Percentiles rank a stretch among this genome's conserved stretches.
Evolutionary conservation across 192 early-diverging fungal species (phyloP).

Genomic region (Hyaloraphidium curvatum): DNA sequence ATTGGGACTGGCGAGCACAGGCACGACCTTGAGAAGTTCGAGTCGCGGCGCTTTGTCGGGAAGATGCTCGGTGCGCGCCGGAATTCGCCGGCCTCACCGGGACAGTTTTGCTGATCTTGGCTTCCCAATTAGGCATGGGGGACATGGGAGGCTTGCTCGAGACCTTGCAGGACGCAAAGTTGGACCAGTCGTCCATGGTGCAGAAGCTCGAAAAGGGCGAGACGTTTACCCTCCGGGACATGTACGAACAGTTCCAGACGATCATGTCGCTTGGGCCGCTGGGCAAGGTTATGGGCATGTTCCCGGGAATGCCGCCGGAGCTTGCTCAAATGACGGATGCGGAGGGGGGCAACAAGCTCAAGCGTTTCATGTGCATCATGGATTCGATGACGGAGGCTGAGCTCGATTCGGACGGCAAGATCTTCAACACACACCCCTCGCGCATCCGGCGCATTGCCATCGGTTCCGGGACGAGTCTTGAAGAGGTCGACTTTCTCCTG

Average conservation of each 20-base stretch:
- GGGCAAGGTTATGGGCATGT: conserved; percentile 74
- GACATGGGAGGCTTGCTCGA: conserved; percentile 75
- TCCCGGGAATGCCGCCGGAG: conserved; percentile 41
- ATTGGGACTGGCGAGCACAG: conserved; percentile 96
- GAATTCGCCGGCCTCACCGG: not conserved
- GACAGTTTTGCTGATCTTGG: not conserved
- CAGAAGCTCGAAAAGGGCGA: conserved; percentile 69
- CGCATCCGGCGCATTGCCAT: conserved; percentile 61
- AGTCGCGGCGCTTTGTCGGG: conserved; percentile 67
- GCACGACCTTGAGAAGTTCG: conserved; percentile 82
- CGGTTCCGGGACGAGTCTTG: conserved; percentile 62
- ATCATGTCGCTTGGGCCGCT: conserved; percentile 83
- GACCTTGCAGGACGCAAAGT: conserved; percentile 67
- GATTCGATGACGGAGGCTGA: conserved; percentile 90
- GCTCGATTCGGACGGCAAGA: conserved; percentile 66
- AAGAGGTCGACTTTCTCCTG: conserved; percentile 71
- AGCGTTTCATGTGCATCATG: conserved; percentile 75
- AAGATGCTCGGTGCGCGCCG: conserved; percentile 54
- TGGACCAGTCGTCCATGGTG: conserved; percentile 71
- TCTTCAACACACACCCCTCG: conserved; percentile 51
- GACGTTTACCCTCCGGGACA: conserved; percentile 76
- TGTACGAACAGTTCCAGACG: conserved; percentile 81
- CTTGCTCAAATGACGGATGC: conserved; percentile 26
- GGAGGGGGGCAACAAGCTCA: conserved; percentile 34
- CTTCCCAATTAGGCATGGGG: conserved; percentile 56